These are phyloP conservation scores for Phytophthora quininea DNA, from an alignment of 352 stramenopile genomes.

Conservation along the genomic window DNA sequence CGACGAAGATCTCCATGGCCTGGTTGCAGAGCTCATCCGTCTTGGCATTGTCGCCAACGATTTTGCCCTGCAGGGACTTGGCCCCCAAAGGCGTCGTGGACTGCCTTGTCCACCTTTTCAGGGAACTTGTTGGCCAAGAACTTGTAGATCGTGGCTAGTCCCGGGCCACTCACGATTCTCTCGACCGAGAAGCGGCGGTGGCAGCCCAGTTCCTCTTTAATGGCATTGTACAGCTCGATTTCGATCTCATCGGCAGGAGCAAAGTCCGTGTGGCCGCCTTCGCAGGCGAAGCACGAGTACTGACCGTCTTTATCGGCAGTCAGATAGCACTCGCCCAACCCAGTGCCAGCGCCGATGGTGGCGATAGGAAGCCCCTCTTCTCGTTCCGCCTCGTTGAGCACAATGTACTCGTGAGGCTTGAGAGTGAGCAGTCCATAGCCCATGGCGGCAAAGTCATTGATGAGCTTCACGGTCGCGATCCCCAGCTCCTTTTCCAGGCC, in stretches of 20 bases:
- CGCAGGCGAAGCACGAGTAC: conserved; percentile 92
- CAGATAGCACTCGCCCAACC: conserved; percentile 97
- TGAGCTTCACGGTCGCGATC: conserved; percentile 86
- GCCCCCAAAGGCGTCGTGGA: conserved; percentile 66
- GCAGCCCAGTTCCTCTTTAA: conserved; percentile 78
- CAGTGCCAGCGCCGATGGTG: conserved; percentile 95
- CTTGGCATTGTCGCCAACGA: conserved; percentile 88
- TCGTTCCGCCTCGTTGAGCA: conserved; percentile 70
- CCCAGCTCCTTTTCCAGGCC: conserved; percentile 64
- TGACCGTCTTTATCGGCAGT: conserved; percentile 78
- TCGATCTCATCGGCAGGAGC: conserved; percentile 88
- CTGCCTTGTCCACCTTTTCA: conserved; percentile 74
- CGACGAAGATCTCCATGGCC: conserved; percentile 94
- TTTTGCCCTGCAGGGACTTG: conserved; percentile 63
- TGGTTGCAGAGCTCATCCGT: conserved; percentile 80
- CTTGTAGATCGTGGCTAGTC: conserved; percentile 95
- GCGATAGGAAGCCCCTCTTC: conserved; percentile 87
- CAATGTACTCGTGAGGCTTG: conserved; percentile 86
- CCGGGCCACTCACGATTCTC: conserved; percentile 93
- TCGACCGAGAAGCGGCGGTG: conserved; percentile 93
- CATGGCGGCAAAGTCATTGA: conserved; percentile 97
- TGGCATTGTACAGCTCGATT: conserved; percentile 81
- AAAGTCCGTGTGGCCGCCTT: conserved; percentile 96
- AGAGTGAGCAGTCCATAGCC: conserved; percentile 96
- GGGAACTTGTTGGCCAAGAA: conserved; percentile 92